A percentile compares a stretch with the other conserved stretches of the same genome.
Conservation (phyloP, 352 stramenopile species). For the Pythium folliculosum region DNA sequence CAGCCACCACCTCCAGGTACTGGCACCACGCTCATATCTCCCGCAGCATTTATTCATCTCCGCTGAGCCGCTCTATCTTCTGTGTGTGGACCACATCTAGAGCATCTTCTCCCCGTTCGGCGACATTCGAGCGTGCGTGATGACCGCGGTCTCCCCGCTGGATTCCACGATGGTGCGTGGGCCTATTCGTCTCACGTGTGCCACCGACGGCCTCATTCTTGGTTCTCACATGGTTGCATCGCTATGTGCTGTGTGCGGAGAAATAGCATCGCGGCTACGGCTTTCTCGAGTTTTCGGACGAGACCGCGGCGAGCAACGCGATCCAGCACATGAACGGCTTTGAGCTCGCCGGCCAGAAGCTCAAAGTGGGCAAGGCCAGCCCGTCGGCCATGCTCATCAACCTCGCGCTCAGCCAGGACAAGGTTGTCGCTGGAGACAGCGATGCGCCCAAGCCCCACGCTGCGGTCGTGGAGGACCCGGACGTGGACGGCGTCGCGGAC, state of each 20-base stretch:
- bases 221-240: neutral
- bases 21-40: neutral
- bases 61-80: neutral
- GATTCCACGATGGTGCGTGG: constrained; percentile 48
- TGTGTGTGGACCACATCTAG: constrained; percentile 24
- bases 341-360: constrained; percentile 68
- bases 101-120: constrained; percentile 84
- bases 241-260: neutral
- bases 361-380: constrained; percentile 81
- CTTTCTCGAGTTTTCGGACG: constrained; percentile 73
- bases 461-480: constrained; percentile 48
- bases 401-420: constrained; percentile 62
- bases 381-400: constrained; percentile 68
- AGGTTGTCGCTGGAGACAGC: constrained; percentile 38
- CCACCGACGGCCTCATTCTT: neutral
- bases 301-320: constrained; percentile 55
- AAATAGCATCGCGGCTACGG: constrained; percentile 71
- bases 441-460: constrained; percentile 2
- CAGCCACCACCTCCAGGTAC: constrained; percentile 73
- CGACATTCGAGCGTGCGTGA: constrained; percentile 63
- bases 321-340: constrained; percentile 88
- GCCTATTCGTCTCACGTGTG: neutral
- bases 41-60: neutral
- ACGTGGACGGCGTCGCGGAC: constrained; percentile 62
- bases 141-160: constrained; percentile 56